These are phyloP conservation scores for Nigrospora sphaerica DNA, from an alignment of 2,329 filamentous ascomycete genomes.

Conservation along the genomic window DNA sequence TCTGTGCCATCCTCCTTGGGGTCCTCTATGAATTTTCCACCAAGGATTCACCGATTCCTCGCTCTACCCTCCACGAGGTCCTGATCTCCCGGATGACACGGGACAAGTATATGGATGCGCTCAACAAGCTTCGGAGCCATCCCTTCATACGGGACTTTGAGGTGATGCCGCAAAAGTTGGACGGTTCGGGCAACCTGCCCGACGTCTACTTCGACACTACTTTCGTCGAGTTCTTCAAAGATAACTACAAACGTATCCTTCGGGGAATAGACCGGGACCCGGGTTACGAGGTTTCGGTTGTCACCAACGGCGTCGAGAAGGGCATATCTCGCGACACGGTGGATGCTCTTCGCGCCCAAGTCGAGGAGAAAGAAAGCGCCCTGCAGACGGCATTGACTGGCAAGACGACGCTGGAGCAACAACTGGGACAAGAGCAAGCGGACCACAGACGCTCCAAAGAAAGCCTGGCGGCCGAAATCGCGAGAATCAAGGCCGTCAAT, in stretches of 20 bases:
- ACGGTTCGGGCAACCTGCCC: slow-evolving; percentile 50
- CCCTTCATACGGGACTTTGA: slow-evolving; percentile 84
- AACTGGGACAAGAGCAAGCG: slow-evolving; percentile 64
- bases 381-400: slow-evolving; percentile 41
- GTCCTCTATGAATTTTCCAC: slow-evolving; percentile 96
- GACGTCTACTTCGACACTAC: slow-evolving; percentile 79
- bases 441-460: slow-evolving; percentile 64
- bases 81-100: slow-evolving; percentile 71
- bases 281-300: slow-evolving; percentile 74
- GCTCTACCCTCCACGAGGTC: slow-evolving; percentile 72
- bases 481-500: slow-evolving; percentile 56
- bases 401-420: slow-evolving; percentile 39
- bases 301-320: slow-evolving; percentile 73
- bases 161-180: slow-evolving; percentile 65
- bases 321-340: slow-evolving; percentile 92
- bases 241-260: slow-evolving; percentile 82
- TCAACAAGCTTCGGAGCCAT: slow-evolving; percentile 70
- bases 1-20: slow-evolving; percentile 79
- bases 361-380: slow-evolving; percentile 61
- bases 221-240: slow-evolving; percentile 92
- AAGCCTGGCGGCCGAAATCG: slow-evolving; percentile 43
- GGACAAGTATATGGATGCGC: slow-evolving; percentile 78
- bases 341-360: slow-evolving; percentile 71
- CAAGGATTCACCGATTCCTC: slow-evolving; percentile 86
- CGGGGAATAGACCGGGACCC: slow-evolving; percentile 88